Percentiles rank a stretch among this genome's conserved stretches.
phyloP scores from a whole-genome alignment of 176 grass and related monocot species.

The Oryza officinalis region DNA sequence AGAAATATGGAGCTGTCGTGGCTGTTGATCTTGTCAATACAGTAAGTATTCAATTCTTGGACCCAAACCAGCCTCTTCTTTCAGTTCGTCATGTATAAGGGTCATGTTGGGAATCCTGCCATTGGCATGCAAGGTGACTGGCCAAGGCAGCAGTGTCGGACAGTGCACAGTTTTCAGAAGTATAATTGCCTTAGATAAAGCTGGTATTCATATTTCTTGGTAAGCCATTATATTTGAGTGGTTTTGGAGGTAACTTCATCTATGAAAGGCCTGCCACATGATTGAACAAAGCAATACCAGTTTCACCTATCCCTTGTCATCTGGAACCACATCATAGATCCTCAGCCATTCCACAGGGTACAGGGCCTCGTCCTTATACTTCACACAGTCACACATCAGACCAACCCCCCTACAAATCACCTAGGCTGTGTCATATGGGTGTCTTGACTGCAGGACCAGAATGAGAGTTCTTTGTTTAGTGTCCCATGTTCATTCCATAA shows the following conservation, averaged over 20 bases:
- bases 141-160: neutral
- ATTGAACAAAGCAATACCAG: neutral
- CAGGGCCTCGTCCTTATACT: neutral
- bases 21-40: conserved; percentile 86
- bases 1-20: conserved; percentile 84
- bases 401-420: neutral
- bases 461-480: neutral
- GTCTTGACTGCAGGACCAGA: neutral
- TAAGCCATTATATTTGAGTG: neutral
- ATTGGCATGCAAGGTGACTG: neutral
- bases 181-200: neutral
- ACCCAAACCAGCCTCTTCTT: neutral
- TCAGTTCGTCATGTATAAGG: neutral
- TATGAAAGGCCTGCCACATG: neutral
- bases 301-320: neutral
- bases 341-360: neutral
- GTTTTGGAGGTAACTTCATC: neutral
- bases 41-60: conserved; percentile 42
- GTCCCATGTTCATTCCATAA: neutral
- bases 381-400: neutral
- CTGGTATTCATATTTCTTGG: neutral
- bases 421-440: neutral
- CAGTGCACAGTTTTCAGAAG: neutral
- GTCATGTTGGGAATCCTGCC: neutral
- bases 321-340: neutral